These are phyloP conservation scores for Buxus sempervirens DNA, from an alignment of 164 flowering plant genomes.

Conservation along the genomic window DNA sequence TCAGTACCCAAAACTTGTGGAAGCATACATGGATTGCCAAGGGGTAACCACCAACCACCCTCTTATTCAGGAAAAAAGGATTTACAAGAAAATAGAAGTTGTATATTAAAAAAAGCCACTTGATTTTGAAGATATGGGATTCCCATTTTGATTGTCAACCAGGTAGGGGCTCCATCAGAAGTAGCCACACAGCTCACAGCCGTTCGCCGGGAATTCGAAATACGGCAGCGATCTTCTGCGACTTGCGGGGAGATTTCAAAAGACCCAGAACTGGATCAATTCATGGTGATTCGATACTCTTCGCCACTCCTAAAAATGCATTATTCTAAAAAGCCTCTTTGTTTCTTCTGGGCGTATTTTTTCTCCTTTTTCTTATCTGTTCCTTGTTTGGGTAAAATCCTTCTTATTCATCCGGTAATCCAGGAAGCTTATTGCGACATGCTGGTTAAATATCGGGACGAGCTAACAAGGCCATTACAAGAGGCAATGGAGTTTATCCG, in stretches of 20 bases:
- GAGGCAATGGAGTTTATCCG: slow-evolving; percentile 97
- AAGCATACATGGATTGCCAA: slow-evolving; percentile 94
- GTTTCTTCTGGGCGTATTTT: too few relatives aligned
- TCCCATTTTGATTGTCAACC: neutral
- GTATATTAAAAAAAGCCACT: too few relatives aligned
- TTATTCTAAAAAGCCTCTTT: too few relatives aligned
- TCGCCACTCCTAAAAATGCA: too few relatives aligned
- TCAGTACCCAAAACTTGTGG: slow-evolving; percentile 73
- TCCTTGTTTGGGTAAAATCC: neutral
- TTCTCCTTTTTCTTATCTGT: neutral
- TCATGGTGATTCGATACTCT: slow-evolving; percentile 53
- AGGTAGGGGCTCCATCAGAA: slow-evolving; percentile 96
- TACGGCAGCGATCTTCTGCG: slow-evolving; percentile 49
- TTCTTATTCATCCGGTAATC: neutral
- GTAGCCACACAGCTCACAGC: slow-evolving; percentile 63
- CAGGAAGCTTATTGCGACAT: slow-evolving; percentile 93
- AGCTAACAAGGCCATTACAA: slow-evolving; percentile 81
- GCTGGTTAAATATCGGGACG: slow-evolving; percentile 90
- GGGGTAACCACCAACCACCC: slow-evolving; percentile 41
- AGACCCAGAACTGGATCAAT: slow-evolving; percentile 96
- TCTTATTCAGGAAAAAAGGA: too few relatives aligned
- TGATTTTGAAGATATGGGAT: neutral
- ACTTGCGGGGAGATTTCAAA: slow-evolving; percentile 31
- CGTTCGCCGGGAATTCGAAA: slow-evolving; percentile 66
- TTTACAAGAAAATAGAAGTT: too few relatives aligned